Evolutionary conservation across 352 stramenopile species (phyloP), one percentile per base, ranked within the genome.

Genomic region (Pythium monospermum): DNA sequence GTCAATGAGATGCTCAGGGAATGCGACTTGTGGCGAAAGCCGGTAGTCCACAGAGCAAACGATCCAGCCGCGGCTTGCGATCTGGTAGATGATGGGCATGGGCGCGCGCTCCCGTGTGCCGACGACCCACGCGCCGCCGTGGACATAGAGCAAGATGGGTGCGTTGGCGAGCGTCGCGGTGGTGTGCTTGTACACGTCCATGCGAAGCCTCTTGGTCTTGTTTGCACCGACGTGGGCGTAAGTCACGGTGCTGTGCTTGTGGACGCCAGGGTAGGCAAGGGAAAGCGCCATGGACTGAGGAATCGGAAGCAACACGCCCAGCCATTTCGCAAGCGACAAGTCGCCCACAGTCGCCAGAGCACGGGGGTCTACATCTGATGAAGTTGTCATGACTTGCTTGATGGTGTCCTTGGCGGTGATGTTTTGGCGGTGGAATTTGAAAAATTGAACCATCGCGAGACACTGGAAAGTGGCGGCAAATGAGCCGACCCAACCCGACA

Each of bases 21-120:
- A 91, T 6, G 67, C 61, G 11, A 80, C 71, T 27, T 79, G 83
- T 5, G 77, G 80, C 0, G 77, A 87, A 35, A 87, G 57, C 2
- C 81, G 80, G 49, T 91, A 91, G 61, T 91, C 80, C 16, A 91
- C 76, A 31, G 76, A 73, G 39, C 77, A 89, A 15, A 91, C 66
- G n/a, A 89, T 53, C 80, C 80, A 91, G 1, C 76, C 76, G 27
- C 62, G 41, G 40, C 41, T 69, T 2, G 57, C 69, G 35, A 87
- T 67, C 44, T 88, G 73, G 40, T 89, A 86, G 40, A 91, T 60
- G 4, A 85, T 62, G 19, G 77, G 67, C 13, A 85, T 51, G 12
- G 73, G 73, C 8, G 73, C 66, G 23, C 61, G 67, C 21, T 66
- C 41, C 1, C 73, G 73, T 18, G 66, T 76, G 45, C 80, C 79